Conservation (phyloP, 345 rosid genomes). For the Ailanthus altissimus region DNA sequence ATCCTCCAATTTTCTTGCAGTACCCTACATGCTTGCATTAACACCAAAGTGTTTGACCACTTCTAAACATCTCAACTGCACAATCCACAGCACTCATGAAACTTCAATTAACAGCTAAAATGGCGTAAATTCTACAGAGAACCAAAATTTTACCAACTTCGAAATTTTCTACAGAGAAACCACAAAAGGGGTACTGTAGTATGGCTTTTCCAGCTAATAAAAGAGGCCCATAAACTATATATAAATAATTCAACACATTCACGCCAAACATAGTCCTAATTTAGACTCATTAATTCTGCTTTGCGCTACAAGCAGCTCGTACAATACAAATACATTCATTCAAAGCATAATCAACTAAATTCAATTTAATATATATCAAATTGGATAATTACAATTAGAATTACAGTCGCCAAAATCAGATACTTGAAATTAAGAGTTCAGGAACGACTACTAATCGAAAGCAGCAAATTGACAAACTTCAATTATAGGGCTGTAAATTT, state of each 20-base stretch:
- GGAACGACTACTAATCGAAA: neutral
- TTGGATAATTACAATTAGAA: conserved; percentile 8
- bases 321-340: neutral
- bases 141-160: neutral
- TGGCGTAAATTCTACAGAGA: neutral
- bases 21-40: neutral
- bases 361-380: neutral
- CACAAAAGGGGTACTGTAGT: neutral
- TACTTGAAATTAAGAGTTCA: neutral
- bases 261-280: neutral
- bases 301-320: neutral
- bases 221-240: neutral
- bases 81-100: neutral
- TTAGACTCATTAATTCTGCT: neutral
- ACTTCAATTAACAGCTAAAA: neutral
- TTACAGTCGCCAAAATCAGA: neutral
- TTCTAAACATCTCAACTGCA: neutral
- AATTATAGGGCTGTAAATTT: conserved; percentile 27
- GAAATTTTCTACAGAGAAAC: neutral
- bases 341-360: neutral
- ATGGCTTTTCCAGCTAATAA: neutral
- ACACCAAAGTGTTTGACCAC: neutral
- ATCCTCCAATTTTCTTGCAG: neutral
- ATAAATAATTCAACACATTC: neutral
- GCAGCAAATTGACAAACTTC: conserved; percentile 5